Conservation (phyloP, 2,329 filamentous ascomycete genomes). For the Claviceps pusilla region DNA sequence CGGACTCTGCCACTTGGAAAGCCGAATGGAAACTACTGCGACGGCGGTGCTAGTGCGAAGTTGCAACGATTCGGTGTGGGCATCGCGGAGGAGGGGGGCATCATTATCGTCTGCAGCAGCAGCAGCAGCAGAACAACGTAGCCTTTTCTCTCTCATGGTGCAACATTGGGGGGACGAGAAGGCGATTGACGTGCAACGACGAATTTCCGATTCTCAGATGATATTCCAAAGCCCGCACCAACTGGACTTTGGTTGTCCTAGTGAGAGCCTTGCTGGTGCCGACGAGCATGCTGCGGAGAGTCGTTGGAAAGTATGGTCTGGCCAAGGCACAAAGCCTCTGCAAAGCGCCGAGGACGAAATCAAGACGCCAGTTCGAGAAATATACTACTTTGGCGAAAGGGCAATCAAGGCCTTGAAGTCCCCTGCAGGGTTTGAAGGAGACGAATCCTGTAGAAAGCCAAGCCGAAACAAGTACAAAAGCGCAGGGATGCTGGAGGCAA, state of each 20-base stretch:
- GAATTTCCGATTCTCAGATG: conserved; percentile 6
- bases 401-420: conserved; percentile 3
- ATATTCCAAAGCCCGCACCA: not conserved
- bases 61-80: conserved; percentile 36
- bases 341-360: not conserved
- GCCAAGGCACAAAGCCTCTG: not conserved
- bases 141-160: conserved; percentile 29
- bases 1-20: conserved; percentile 27
- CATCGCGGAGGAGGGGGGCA: conserved; percentile 21
- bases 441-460: not conserved
- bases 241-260: not conserved
- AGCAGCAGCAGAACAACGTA: conserved; percentile 13
- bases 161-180: conserved; percentile 33
- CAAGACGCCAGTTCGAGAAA: conserved; percentile 1
- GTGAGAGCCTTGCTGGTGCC: not conserved
- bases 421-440: not conserved
- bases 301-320: conserved; percentile 1
- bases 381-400: conserved; percentile 6
- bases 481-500: conserved; percentile 2
- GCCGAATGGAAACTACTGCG: conserved; percentile 36
- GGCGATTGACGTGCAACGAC: conserved; percentile 15
- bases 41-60: conserved; percentile 35
- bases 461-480: not conserved
- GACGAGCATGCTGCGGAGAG: not conserved
- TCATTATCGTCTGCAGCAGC: not conserved